These are phyloP conservation scores for Candida khao-thaluensis DNA, from an alignment of 805 yeast species.

Conservation along the genomic window DNA sequence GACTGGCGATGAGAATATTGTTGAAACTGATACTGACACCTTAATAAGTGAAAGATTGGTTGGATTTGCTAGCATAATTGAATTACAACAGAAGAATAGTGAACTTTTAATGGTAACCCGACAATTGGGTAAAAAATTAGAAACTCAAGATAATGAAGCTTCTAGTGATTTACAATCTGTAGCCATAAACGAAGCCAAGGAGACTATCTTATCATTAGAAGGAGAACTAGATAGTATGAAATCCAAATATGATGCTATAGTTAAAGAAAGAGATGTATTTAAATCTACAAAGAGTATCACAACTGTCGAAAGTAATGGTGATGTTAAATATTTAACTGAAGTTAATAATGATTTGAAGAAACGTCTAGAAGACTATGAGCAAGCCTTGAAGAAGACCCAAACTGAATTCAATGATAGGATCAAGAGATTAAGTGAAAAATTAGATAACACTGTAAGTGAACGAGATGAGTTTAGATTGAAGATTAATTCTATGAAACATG, in stretches of 20 bases:
- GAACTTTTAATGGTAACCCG: conserved; percentile 69
- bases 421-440: conserved; percentile 49
- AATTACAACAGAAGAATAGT: conserved; percentile 71
- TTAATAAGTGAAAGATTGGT: conserved; percentile 74
- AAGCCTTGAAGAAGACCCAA: conserved; percentile 30
- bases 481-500: conserved; percentile 14
- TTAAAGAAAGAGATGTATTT: conserved; percentile 70
- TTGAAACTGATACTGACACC: conserved; percentile 65
- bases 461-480: conserved; percentile 30
- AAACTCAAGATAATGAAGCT: conserved; percentile 53
- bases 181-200: conserved; percentile 62
- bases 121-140: conserved; percentile 68
- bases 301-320: conserved; percentile 24
- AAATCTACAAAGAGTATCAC: conserved; percentile 29
- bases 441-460: conserved; percentile 57
- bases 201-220: conserved; percentile 63
- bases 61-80: conserved; percentile 63
- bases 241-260: conserved; percentile 50
- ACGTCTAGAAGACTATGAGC: conserved; percentile 39
- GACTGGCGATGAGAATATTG: conserved; percentile 27
- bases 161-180: conserved; percentile 42
- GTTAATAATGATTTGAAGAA: conserved; percentile 29
- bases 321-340: conserved; percentile 23
- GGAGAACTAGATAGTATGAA: conserved; percentile 54
- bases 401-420: conserved; percentile 44